These are phyloP conservation scores for Malassezia dermatis DNA, from an alignment of 1,284 basidiomycete species.

Conservation along the genomic window DNA sequence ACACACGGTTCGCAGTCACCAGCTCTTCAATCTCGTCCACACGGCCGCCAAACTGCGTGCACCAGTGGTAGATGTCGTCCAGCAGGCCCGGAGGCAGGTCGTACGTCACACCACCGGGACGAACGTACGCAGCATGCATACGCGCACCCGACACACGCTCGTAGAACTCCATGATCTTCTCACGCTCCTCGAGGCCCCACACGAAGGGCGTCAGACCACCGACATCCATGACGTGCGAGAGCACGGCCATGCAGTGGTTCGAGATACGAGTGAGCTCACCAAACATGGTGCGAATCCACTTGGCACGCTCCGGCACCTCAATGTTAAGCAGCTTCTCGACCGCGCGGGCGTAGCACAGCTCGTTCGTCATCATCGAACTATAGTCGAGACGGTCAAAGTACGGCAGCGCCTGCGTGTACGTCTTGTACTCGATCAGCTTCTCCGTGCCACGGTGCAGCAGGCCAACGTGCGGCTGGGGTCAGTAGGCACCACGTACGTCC, in stretches of 20 bases:
- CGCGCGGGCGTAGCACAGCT: slow-evolving; percentile 83
- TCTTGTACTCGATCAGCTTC: slow-evolving; percentile 99
- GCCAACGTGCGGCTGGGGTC: slow-evolving; percentile 66
- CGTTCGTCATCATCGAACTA: slow-evolving; percentile 68
- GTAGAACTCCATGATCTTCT: slow-evolving; percentile 99
- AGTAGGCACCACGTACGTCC: slow-evolving; percentile 18
- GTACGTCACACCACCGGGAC: slow-evolving; percentile 94
- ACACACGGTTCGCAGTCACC: slow-evolving; percentile 92
- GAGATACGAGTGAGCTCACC: slow-evolving; percentile 93
- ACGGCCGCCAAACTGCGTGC: slow-evolving; percentile 79
- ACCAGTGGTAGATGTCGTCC: slow-evolving; percentile 96
- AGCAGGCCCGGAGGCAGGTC: slow-evolving; percentile 91
- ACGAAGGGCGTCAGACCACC: slow-evolving; percentile 97
- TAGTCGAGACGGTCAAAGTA: slow-evolving; percentile 99
- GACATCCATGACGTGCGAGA: slow-evolving; percentile 67
- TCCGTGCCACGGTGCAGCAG: slow-evolving; percentile 94
- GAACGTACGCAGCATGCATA: slow-evolving; percentile 92
- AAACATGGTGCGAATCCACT: slow-evolving; percentile 96
- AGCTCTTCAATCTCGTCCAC: slow-evolving; percentile 98
- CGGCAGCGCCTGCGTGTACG: slow-evolving; percentile 91
- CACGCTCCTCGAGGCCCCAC: slow-evolving; percentile 99
- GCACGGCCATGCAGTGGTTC: slow-evolving; percentile 95
- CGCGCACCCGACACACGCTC: slow-evolving; percentile 97
- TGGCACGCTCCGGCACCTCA: slow-evolving; percentile 92
- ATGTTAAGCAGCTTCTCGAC: slow-evolving; percentile 98